A percentile compares a stretch with the other conserved stretches of the same genome.
Evolutionary conservation across 352 stramenopile genomes (phyloP).

Genomic region (Phytophthora niederhauseri): DNA sequence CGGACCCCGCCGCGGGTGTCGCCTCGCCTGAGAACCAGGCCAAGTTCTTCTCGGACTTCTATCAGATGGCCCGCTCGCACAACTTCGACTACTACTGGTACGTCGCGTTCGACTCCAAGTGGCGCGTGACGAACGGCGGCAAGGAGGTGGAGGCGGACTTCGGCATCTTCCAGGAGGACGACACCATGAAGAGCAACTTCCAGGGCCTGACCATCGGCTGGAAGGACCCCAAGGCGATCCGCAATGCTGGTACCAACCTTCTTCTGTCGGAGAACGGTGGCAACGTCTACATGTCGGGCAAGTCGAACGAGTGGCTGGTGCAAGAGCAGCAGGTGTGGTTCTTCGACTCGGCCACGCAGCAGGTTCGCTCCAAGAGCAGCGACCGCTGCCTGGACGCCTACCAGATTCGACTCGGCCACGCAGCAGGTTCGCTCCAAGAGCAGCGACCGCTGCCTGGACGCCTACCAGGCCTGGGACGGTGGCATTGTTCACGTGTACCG

Average conservation of each 20-base stretch:
- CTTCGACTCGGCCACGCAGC: slow-evolving; percentile 38
- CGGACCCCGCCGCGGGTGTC: slow-evolving; percentile 30
- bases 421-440: slow-evolving; percentile 2
- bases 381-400: slow-evolving; percentile 1
- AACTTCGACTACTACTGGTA: slow-evolving; percentile 73
- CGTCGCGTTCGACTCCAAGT: slow-evolving; percentile 57
- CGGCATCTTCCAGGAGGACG: slow-evolving; percentile 52
- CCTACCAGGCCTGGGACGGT: neutral
- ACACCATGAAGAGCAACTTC: slow-evolving; percentile 58
- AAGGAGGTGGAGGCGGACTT: slow-evolving; percentile 63
- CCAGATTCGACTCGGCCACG: neutral
- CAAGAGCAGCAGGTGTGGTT: slow-evolving; percentile 58
- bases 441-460: slow-evolving; percentile 3
- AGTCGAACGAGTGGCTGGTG: slow-evolving; percentile 43
- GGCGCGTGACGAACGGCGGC: slow-evolving; percentile 41
- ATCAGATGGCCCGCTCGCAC: slow-evolving; percentile 44
- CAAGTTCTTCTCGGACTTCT: slow-evolving; percentile 74
- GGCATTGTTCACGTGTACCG: neutral
- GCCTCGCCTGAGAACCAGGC: slow-evolving; percentile 51
- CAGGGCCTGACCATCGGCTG: slow-evolving; percentile 32
- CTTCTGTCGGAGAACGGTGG: slow-evolving; percentile 37
- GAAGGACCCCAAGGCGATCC: slow-evolving; percentile 25
- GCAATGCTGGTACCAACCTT: slow-evolving; percentile 26
- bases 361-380: slow-evolving; percentile 1
- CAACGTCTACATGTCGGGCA: slow-evolving; percentile 33